Evolutionary conservation across 495 filamentous ascomycete species (phyloP), one percentile per base, ranked within the genome.

Genomic region (Niebla homalea): DNA sequence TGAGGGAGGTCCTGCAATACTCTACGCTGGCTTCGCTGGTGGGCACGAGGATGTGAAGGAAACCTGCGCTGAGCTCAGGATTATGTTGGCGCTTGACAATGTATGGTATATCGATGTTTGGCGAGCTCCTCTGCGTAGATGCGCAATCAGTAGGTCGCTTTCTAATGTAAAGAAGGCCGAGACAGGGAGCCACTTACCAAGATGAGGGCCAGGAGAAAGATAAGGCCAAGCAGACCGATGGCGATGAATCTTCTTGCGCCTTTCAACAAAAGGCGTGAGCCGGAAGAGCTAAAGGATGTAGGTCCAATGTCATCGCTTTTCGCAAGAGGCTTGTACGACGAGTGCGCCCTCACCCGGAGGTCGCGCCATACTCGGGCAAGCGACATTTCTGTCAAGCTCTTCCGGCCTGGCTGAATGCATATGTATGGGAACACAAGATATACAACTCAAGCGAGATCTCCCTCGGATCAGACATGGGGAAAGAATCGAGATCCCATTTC

Each of bases 1-100:
- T 80, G 2, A 80, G 64, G 21, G 81, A 38, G 2, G 76, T 75
- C 43, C 77, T 75, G 61, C 80, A 83, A 22, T 81, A 66, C 19
- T 72, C 62, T 25, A 67, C 57, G 38, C 70, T 73, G 16, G 68
- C 65, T n/a, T 63, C 64, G 40, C 63, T 64, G 12, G 74, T 70
- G 15, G 77, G 74, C 16, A 83, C 60, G 32, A 84, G 62, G 37
- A 85, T 65, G 60, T 85, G 81, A 51, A 85, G 45, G 32, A 36
- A 48, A 10, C 45, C 45, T 15, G 45, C 45, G n/a, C 12, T 36
- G n/a, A 35, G 15, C 11, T 35, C 45, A 16, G 18, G 6, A 16
- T 26, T 18, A 18, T 8, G 45, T 36, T 22, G 23, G 16, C 11
- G 45, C 19, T 19, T 16, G 10, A 2, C 6, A 6, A 48, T 20